Evolutionary conservation across 306 rosid genomes (phyloP).

Genomic region (Lagenaria siceraria): DNA sequence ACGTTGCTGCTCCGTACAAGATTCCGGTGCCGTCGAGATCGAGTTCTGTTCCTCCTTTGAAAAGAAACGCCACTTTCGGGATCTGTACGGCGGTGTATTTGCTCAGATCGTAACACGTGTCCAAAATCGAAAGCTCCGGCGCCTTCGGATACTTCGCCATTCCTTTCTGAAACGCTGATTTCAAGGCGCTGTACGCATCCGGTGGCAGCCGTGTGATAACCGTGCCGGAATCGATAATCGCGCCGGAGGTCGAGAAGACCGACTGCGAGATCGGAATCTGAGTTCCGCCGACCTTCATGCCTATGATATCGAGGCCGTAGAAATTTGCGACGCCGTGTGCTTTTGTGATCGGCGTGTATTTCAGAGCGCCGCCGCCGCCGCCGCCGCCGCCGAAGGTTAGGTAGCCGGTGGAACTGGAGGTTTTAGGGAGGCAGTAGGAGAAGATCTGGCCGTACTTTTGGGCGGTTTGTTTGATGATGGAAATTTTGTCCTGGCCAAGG

Average conservation of each 20-base stretch:
- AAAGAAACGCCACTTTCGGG: constrained; percentile 35
- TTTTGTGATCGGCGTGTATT: constrained; percentile 39
- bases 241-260: constrained; percentile 28
- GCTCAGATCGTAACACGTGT: constrained; percentile 59
- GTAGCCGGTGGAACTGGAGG: constrained; percentile 37
- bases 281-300: constrained; percentile 26
- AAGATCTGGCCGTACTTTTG: constrained; percentile 29
- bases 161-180: constrained; percentile 13
- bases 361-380: neutral
- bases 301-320: constrained; percentile 35
- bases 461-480: constrained; percentile 55
- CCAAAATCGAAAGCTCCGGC: constrained; percentile 21
- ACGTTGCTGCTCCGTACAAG: constrained; percentile 5
- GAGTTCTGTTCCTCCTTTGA: constrained; percentile 20
- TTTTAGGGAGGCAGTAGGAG: constrained; percentile 68
- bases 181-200: constrained; percentile 31
- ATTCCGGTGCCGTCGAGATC: constrained; percentile 18
- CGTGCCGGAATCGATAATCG: constrained; percentile 69
- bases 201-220: constrained; percentile 55
- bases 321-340: constrained; percentile 11
- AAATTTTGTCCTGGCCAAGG: constrained; percentile 57
- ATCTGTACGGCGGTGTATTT: neutral
- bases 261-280: constrained; percentile 24
- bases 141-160: constrained; percentile 35
- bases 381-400: constrained; percentile 22